These are phyloP conservation scores for Monilinia fructigena DNA, from an alignment of 2,329 filamentous ascomycete genomes.

Conservation along the genomic window DNA sequence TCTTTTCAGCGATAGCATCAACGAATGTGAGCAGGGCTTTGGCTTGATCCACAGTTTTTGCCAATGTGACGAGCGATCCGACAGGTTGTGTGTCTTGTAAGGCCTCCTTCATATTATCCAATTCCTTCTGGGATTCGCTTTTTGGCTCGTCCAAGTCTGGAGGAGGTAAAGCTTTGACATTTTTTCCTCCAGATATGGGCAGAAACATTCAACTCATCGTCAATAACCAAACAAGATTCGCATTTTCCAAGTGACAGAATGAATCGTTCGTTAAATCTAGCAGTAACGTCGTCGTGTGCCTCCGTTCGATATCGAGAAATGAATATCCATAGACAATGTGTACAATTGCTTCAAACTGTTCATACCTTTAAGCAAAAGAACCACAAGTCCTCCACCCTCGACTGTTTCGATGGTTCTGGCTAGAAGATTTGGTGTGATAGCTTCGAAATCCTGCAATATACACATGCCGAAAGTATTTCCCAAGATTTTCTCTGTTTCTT, in stretches of 20 bases:
- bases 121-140: conserved; percentile 69
- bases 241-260: conserved; percentile 94
- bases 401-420: conserved; percentile 96
- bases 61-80: conserved; percentile 77
- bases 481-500: conserved; percentile 97
- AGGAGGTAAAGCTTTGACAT: conserved; percentile 77
- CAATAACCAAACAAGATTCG: conserved; percentile 89
- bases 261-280: conserved; percentile 96
- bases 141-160: conserved; percentile 71
- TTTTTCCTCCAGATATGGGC: conserved; percentile 93
- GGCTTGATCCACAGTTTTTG: conserved; percentile 90
- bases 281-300: conserved; percentile 90
- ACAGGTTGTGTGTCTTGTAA: conserved; percentile 83
- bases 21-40: conserved; percentile 97
- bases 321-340: conserved; percentile 95
- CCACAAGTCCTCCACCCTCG: conserved; percentile 88
- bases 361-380: conserved; percentile 93
- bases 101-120: conserved; percentile 84
- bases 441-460: conserved; percentile 97
- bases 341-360: conserved; percentile 96
- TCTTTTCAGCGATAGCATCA: conserved; percentile 95
- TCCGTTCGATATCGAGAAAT: conserved; percentile 95
- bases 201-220: conserved; percentile 95
- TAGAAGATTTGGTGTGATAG: conserved; percentile 92
- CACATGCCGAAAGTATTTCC: conserved; percentile 99